Percentiles rank a stretch among this genome's conserved stretches.
phyloP scores from a whole-genome alignment of 2,329 filamentous ascomycete genomes.

The Talaromyces sp. region DNA sequence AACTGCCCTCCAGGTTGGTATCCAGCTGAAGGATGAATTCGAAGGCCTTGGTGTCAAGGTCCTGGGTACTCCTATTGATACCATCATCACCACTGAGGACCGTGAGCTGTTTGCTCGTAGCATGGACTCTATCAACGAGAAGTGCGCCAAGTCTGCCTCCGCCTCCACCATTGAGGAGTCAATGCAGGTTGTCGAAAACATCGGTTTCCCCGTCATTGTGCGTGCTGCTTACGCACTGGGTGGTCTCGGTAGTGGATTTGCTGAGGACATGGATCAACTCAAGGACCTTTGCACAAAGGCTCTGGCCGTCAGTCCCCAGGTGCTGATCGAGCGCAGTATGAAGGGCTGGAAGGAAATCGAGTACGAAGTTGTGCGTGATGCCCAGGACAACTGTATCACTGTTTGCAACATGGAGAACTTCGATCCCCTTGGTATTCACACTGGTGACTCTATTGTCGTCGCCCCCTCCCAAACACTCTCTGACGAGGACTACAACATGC shows the following conservation, averaged over 20 bases:
- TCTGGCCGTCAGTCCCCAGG: constrained; percentile 91
- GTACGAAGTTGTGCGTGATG: constrained; percentile 96
- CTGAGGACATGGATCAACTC: constrained; percentile 81
- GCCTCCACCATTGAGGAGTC: constrained; percentile 88
- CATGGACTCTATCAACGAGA: constrained; percentile 98
- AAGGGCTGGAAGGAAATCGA: constrained; percentile 99
- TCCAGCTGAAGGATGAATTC: constrained; percentile 96
- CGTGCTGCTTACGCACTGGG: constrained; percentile 94
- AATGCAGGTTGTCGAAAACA: constrained; percentile 81
- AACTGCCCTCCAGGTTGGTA: constrained; percentile 94
- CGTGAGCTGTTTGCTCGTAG: constrained; percentile 95
- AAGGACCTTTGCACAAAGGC: constrained; percentile 90
- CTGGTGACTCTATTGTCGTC: constrained; percentile 96
- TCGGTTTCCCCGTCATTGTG: constrained; percentile 96
- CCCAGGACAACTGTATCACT: constrained; percentile 96
- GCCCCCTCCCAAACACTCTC: constrained; percentile 95
- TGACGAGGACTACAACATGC: constrained; percentile 99
- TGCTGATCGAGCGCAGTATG: constrained; percentile 97
- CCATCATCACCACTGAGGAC: constrained; percentile 98
- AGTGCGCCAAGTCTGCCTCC: constrained; percentile 95
- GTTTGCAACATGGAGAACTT: constrained; percentile 99
- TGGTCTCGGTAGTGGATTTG: constrained; percentile 93
- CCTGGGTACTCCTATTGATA: constrained; percentile 93
- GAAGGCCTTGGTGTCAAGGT: constrained; percentile 90
- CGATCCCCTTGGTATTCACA: constrained; percentile 95